phyloP scores from a whole-genome alignment of 257 asterid genomes.

The Nicotiana tomentosiformis region DNA sequence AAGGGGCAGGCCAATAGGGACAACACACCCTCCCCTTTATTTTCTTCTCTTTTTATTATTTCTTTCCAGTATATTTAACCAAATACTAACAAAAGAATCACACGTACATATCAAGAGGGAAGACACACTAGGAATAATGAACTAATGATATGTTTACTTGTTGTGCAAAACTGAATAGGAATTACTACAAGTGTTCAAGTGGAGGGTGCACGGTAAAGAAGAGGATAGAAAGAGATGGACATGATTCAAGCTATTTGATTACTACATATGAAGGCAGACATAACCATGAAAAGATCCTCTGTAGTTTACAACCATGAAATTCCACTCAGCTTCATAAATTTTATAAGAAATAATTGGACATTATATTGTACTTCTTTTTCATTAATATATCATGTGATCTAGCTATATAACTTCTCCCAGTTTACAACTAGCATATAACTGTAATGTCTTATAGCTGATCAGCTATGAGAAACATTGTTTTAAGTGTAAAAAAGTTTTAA shows the following conservation, averaged over 20 bases:
- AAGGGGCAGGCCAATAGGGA: no score
- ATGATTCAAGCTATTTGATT: constrained; percentile 24
- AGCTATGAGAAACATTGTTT: not conserved
- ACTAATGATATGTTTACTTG: not conserved
- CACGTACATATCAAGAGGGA: no score
- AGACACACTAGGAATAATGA: no score
- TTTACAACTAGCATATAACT: not conserved
- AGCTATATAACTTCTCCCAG: not conserved
- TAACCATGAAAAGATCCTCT: constrained; percentile 23
- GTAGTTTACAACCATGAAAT: constrained; percentile 7
- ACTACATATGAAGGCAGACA: constrained; percentile 31
- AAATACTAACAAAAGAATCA: no score
- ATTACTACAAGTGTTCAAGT: constrained; percentile 28
- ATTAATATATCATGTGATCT: not conserved
- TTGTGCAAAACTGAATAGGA: constrained; percentile 7
- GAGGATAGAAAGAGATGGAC: constrained; percentile 28
- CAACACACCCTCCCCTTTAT: no score
- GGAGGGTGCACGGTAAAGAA: constrained; percentile 30
- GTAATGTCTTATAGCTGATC: not conserved
- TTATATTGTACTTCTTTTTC: not conserved
- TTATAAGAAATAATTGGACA: not conserved
- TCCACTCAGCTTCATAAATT: not conserved
- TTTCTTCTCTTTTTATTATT: no score
- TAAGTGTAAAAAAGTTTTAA: not conserved
- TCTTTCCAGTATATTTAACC: no score